Percentiles rank a stretch among this genome's conserved stretches.
These are phyloP conservation scores for Solanum neorickii DNA, from an alignment of 257 asterid species.

Conservation along the genomic window DNA sequence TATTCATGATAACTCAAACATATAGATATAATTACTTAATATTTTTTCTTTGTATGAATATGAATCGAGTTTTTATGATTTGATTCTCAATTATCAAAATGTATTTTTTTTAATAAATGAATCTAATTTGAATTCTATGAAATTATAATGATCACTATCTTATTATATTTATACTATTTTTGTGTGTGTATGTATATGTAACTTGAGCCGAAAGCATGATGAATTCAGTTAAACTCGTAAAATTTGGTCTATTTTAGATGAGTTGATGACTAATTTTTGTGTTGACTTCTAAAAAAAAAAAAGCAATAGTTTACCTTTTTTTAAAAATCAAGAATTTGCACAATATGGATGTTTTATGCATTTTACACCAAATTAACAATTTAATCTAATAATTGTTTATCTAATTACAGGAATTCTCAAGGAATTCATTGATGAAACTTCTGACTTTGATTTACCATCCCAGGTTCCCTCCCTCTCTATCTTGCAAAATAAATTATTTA, in stretches of 20 bases:
- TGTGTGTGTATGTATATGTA: background rate
- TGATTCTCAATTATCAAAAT: background rate
- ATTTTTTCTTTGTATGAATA: accelerated
- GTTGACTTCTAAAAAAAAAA: background rate
- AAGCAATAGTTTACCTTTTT: background rate
- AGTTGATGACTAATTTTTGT: background rate
- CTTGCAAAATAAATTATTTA: background rate
- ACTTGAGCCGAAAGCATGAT: accelerated
- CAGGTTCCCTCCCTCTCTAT: background rate
- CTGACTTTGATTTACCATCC: background rate
- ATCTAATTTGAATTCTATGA: background rate
- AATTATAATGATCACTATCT: background rate
- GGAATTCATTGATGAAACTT: background rate
- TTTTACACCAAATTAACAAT: background rate
- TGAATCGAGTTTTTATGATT: background rate
- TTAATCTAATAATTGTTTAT: background rate
- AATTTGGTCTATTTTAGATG: accelerated
- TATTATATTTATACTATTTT: background rate
- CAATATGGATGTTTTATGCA: background rate
- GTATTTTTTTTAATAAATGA: accelerated
- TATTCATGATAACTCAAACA: accelerated
- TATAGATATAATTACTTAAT: accelerated
- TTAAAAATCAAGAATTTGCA: background rate
- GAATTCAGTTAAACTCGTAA: background rate
- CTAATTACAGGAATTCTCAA: background rate